Conservation (phyloP, 139 green algal genomes). For the Micractinium conductrix region DNA sequence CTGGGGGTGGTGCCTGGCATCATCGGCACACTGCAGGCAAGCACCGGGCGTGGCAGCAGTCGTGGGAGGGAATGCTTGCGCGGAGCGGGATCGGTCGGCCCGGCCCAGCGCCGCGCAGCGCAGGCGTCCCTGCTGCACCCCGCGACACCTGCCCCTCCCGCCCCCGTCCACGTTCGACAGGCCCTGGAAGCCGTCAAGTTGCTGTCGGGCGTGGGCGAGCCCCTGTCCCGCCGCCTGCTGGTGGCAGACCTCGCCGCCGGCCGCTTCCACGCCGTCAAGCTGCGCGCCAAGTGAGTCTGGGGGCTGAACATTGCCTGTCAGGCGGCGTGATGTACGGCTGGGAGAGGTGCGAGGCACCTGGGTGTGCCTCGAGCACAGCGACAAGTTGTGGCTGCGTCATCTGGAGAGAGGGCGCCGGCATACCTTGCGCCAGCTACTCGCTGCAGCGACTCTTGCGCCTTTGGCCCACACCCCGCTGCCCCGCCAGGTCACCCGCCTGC, state of each 20-base stretch:
- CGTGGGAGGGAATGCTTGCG: no score
- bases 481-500: constrained; percentile 56
- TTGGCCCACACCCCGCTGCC: neutral
- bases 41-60: neutral
- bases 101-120: neutral
- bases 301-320: no score
- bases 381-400: no score
- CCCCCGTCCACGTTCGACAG: no score
- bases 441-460: no score
- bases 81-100: no score
- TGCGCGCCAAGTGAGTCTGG: constrained; percentile 56
- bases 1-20: constrained; percentile 91
- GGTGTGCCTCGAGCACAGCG: no score
- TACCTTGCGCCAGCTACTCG: no score
- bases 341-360: no score
- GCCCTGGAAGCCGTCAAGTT: constrained; percentile 96
- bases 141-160: neutral
- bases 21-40: constrained; percentile 92
- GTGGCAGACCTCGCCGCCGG: constrained; percentile 74
- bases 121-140: neutral
- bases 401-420: no score
- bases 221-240: constrained; percentile 69
- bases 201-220: constrained; percentile 68
- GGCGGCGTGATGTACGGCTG: no score
- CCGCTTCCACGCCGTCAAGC: constrained; percentile 79